Evolutionary conservation across 2,329 filamentous ascomycete genomes (phyloP), one percentile per base, ranked within the genome.

Genomic region (Venturia carpophila): DNA sequence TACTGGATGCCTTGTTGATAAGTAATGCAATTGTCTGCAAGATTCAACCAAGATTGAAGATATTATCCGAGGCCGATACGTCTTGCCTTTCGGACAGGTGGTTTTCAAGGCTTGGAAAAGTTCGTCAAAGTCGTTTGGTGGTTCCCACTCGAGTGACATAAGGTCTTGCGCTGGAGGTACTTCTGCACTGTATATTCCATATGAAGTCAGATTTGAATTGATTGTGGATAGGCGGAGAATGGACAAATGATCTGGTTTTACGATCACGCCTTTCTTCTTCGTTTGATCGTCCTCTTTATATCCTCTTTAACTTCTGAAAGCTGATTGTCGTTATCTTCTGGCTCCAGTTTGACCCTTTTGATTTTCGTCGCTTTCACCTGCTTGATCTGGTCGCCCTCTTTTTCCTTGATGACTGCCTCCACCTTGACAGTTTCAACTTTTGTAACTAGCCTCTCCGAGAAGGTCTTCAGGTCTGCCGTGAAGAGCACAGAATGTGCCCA

Each of bases 401-500:
- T 68, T 13, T 68, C 72, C 47, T 72, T 70, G 13, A 70, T 39
- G 1, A 30, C 21, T 11, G 15, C 69, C 65, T 78, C 74, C 17
- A 69, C 69, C 66, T 78, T 77, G 0, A 68, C 67, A 2, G 71
- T 67, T 6, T 73, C 73, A 10, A 73, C 73, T 69, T 83, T 82
- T 4, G 72, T 75, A 1, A 78, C 75, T n/a, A 85, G 73, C 69
- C 79, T 82, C 69, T 90, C 88, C 0, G 92, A 88, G 71, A 97
- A 97, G 0, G 90, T 85, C 72, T 86, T 89, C 65, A 99, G 76
- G 72, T 99, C 92, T 0, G 94, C 95, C 0, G 94, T 96, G 72
- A 99, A 99, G 15, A 99, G 80, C 10, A 99, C 94, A 2, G 91
- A 96, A 77, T 99, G 94, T 11, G 95, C 94, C 95, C 95, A 99